Percentiles rank a stretch among this genome's conserved stretches.
Evolutionary conservation across 2,329 filamentous ascomycete species (phyloP).

Genomic region (Trichoderma breve): DNA sequence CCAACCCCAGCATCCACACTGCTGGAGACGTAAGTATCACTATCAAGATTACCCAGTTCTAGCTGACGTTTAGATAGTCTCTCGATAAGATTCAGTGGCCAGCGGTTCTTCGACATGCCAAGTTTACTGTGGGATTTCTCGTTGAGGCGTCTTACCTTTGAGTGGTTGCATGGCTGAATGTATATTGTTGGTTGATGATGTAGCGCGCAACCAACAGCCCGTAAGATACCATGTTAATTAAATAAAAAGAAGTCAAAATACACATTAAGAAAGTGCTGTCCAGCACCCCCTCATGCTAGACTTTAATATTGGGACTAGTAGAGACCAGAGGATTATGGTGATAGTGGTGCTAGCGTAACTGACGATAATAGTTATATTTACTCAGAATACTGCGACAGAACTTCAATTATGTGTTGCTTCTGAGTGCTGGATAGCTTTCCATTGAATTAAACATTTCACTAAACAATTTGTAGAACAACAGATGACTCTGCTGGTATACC

Average conservation of each 20-base stretch:
- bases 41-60: neutral
- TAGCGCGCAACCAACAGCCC: fast-evolving
- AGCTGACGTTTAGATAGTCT: constrained; percentile 25
- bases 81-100: constrained; percentile 38
- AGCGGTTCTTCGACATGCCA: constrained; percentile 36
- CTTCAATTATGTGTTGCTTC: neutral
- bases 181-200: neutral
- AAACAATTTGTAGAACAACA: neutral
- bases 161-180: neutral
- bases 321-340: neutral
- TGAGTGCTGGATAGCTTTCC: neutral
- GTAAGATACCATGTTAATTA: neutral
- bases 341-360: neutral
- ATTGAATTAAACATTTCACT: neutral
- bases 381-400: neutral
- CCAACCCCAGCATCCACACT: constrained; percentile 35
- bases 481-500: neutral
- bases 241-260: neutral
- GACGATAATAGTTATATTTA: neutral
- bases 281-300: neutral
- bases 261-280: neutral
- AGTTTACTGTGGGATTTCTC: constrained; percentile 38
- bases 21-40: constrained; percentile 35
- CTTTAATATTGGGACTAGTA: neutral
- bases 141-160: constrained; percentile 39